Conservation (phyloP, 345 rosid genomes). For the Lepidium didymum region DNA sequence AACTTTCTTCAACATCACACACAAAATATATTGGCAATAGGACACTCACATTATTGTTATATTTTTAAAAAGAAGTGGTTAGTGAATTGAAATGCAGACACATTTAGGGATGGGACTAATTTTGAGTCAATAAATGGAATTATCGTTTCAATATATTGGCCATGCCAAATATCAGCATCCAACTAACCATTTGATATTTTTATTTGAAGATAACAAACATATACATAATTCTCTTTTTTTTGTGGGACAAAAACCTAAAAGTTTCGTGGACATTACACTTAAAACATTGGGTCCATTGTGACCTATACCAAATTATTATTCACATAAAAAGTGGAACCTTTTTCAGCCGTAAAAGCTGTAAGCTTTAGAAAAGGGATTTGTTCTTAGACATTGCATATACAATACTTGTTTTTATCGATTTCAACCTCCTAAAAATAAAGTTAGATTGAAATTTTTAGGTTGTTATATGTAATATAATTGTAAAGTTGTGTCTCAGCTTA, state of each 20-base stretch:
- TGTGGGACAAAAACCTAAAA: neutral
- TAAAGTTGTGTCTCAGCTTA: conserved; percentile 1
- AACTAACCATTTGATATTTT: conserved; percentile 19
- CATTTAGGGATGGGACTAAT: conserved; percentile 7
- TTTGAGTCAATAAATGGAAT: conserved; percentile 7
- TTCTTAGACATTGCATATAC: conserved; percentile 8
- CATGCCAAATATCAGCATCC: conserved; percentile 5
- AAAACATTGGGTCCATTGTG: conserved; percentile 3
- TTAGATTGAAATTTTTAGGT: neutral
- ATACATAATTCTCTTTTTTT: neutral
- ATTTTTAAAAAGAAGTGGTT: too few relatives aligned
- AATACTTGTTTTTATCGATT: neutral
- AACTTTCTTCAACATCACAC: too few relatives aligned
- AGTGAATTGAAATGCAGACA: neutral
- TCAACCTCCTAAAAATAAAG: conserved; percentile 2
- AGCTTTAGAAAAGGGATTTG: conserved; percentile 10
- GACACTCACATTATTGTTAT: too few relatives aligned
- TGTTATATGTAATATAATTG: neutral
- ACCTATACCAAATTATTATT: conserved; percentile 11
- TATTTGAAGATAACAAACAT: neutral
- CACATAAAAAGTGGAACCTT: neutral
- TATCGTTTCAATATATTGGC: neutral
- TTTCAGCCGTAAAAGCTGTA: conserved; percentile 18
- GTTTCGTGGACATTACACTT: neutral
- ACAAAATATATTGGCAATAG: too few relatives aligned